phyloP scores from a whole-genome alignment of 768 basidiomycete genomes.

The Clavulina sp. region DNA sequence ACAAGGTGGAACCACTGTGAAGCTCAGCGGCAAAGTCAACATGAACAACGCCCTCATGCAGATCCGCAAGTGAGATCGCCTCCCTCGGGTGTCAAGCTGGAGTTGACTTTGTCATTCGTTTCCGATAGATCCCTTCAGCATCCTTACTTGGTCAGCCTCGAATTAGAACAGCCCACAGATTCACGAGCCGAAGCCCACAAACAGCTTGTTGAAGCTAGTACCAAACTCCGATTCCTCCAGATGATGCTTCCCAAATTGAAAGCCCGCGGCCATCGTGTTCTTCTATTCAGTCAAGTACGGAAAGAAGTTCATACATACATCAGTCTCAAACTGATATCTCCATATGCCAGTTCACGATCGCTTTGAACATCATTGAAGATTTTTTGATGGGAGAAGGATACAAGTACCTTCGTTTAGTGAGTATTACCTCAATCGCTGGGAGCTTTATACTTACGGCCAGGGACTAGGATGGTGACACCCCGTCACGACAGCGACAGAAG shows the following conservation, averaged over 20 bases:
- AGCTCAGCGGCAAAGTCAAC: slow-evolving; percentile 27
- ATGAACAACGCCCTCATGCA: slow-evolving; percentile 81
- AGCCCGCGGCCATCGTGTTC: slow-evolving; percentile 68
- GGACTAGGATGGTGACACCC: slow-evolving; percentile 71
- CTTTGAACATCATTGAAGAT: slow-evolving; percentile 74
- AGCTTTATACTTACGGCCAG: slow-evolving; percentile 5
- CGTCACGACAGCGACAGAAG: slow-evolving; percentile 71
- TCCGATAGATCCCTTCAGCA: slow-evolving; percentile 64
- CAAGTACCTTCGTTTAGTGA: slow-evolving; percentile 62
- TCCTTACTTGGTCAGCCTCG: slow-evolving; percentile 67
- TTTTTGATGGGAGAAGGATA: slow-evolving; percentile 67
- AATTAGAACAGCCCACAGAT: slow-evolving; percentile 58
- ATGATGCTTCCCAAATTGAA: slow-evolving; percentile 66
- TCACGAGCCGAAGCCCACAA: slow-evolving; percentile 45
- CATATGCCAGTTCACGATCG: slow-evolving; percentile 57
- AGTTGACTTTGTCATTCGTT: not conserved
- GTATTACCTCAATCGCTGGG: slow-evolving; percentile 11
- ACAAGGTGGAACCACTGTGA: not conserved
- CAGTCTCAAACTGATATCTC: not conserved
- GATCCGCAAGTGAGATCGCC: slow-evolving; percentile 48
- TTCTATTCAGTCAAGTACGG: slow-evolving; percentile 79
- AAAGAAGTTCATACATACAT: not conserved
- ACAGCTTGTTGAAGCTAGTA: slow-evolving; percentile 64
- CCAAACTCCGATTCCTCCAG: slow-evolving; percentile 70
- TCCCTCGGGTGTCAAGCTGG: not conserved